Evolutionary conservation across 2,329 filamentous ascomycete species (phyloP).

Genomic region (Claviceps citrina): DNA sequence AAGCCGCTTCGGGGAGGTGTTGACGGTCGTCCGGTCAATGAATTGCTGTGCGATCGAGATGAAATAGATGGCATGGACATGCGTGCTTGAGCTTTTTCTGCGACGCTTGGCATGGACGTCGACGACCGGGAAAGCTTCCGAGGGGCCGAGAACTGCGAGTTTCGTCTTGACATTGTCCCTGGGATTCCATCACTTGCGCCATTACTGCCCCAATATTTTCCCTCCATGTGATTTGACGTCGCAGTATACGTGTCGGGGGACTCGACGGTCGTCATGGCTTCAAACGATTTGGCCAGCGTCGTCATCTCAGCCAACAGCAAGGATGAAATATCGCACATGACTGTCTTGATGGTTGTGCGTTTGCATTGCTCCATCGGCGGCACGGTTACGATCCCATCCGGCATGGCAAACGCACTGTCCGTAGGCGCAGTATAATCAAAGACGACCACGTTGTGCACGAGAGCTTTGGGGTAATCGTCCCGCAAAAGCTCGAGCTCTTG

Average conservation of each 20-base stretch:
- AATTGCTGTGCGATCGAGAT: constrained; percentile 23
- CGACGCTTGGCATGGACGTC: constrained; percentile 33
- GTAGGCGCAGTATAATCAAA: constrained; percentile 52
- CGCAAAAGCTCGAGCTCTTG: constrained; percentile 56
- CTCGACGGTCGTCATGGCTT: constrained; percentile 59
- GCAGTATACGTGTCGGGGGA: constrained; percentile 47
- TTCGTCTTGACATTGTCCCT: constrained; percentile 30
- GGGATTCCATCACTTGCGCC: constrained; percentile 21
- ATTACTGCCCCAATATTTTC: constrained; percentile 21
- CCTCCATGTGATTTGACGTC: constrained; percentile 25
- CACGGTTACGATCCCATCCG: constrained; percentile 53
- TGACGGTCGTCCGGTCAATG: constrained; percentile 33
- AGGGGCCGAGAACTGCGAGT: constrained; percentile 37
- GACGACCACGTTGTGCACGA: constrained; percentile 64
- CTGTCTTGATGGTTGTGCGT: constrained; percentile 64
- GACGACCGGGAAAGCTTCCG: constrained; percentile 35
- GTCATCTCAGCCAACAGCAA: constrained; percentile 62
- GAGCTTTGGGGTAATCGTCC: constrained; percentile 58
- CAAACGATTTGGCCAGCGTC: constrained; percentile 55
- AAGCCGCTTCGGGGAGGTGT: constrained; percentile 34
- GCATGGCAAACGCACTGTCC: constrained; percentile 36
- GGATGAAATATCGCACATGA: constrained; percentile 66
- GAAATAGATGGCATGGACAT: constrained; percentile 71
- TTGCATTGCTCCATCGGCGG: constrained; percentile 54
- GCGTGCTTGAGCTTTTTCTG: constrained; percentile 47